Evolutionary conservation across 306 rosid species (phyloP).

Genomic region (Cotoneaster glaucophyllus): DNA sequence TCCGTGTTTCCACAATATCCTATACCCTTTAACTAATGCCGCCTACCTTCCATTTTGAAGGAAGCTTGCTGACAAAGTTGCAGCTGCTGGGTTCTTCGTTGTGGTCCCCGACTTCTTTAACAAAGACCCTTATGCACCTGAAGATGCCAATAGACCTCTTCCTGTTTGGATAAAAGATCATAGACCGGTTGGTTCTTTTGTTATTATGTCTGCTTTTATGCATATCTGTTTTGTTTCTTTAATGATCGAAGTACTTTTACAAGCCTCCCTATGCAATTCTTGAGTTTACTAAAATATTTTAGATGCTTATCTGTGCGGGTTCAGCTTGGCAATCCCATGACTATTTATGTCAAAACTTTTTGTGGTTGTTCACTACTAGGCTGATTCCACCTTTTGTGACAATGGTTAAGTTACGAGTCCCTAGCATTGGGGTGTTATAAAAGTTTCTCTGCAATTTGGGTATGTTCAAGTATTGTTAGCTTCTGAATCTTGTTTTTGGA

Average conservation of each 20-base stretch:
- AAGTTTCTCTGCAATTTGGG: not conserved
- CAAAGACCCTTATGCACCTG: constrained; percentile 49
- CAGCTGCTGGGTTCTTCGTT: constrained; percentile 67
- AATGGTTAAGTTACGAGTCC: not conserved
- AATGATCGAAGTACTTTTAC: not conserved
- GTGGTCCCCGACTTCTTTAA: constrained; percentile 63
- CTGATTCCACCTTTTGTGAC: not conserved
- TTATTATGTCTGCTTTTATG: not conserved
- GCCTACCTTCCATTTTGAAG: constrained; percentile 27
- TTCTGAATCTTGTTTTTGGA: not conserved
- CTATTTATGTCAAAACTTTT: not conserved
- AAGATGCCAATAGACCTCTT: constrained; percentile 25
- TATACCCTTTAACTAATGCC: not conserved
- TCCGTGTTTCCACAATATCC: not conserved
- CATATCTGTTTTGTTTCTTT: not conserved
- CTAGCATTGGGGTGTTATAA: not conserved
- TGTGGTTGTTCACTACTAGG: not conserved
- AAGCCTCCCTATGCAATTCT: not conserved
- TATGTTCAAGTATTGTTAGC: not conserved
- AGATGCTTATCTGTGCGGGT: not conserved
- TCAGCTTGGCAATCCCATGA: not conserved
- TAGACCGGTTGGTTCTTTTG: constrained; percentile 40
- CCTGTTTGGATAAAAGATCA: constrained; percentile 53
- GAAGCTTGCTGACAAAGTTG: constrained; percentile 76
- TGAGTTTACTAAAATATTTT: not conserved